These are phyloP conservation scores for Plasmodiophora brassicae DNA, from an alignment of 208 protist species.

Conservation along the genomic window DNA sequence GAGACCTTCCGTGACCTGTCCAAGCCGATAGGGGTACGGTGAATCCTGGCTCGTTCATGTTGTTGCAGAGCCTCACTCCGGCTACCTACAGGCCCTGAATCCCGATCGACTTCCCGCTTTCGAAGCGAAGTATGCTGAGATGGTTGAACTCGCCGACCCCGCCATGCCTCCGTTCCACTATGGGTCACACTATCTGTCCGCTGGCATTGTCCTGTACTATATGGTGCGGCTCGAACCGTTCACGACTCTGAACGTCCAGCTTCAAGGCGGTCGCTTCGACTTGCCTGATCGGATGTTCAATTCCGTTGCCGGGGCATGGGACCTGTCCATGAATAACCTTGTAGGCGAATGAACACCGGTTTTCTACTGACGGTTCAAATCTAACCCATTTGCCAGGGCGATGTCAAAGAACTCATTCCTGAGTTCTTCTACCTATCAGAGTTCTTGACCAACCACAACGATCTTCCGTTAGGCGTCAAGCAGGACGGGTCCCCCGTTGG, in stretches of 20 bases:
- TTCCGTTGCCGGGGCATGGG: constrained; percentile 77
- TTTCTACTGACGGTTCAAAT: background rate
- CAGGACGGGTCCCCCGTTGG: constrained; percentile 27
- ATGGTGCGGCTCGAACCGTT: constrained; percentile 94
- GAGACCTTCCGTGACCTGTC: constrained; percentile 84
- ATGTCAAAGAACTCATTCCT: constrained; percentile 85
- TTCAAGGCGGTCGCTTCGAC: constrained; percentile 79
- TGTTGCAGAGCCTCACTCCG: too few species aligned
- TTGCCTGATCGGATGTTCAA: constrained; percentile 89
- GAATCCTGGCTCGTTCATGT: background rate
- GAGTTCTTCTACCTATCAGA: constrained; percentile 94
- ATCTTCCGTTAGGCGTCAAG: constrained; percentile 77
- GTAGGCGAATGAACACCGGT: background rate
- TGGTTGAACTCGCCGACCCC: constrained; percentile 9
- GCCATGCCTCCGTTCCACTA: constrained; percentile 89
- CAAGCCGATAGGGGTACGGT: constrained; percentile 82
- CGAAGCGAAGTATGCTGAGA: constrained; percentile 18
- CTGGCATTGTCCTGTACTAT: constrained; percentile 88
- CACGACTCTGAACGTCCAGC: constrained; percentile 73
- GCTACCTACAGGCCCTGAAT: constrained; percentile 62
- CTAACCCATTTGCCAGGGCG: background rate
- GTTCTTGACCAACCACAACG: constrained; percentile 82
- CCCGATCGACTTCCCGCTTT: constrained; percentile 24
- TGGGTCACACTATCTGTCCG: constrained; percentile 94
- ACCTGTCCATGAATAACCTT: background rate